Evolutionary conservation across 805 yeast genomes (phyloP).

Genomic region (Clavispora santaluciae): DNA sequence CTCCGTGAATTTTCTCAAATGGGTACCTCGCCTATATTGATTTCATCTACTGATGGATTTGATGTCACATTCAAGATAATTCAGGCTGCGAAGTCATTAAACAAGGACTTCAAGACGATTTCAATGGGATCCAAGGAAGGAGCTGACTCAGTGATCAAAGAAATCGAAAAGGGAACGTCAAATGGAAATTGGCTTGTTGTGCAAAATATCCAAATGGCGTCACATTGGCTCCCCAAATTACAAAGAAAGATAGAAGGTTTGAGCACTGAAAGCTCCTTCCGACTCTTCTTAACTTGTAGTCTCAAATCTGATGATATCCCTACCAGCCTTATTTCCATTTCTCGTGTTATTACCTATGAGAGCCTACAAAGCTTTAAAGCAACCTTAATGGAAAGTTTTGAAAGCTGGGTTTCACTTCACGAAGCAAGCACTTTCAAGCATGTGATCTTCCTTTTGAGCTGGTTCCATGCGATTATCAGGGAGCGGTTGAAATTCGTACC

Average conservation of each 20-base stretch:
- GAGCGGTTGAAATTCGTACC: slow-evolving; percentile 60
- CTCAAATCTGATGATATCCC: slow-evolving; percentile 44
- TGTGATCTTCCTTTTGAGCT: slow-evolving; percentile 51
- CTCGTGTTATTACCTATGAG: slow-evolving; percentile 59
- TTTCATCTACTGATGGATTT: slow-evolving; percentile 56
- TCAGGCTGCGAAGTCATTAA: slow-evolving; percentile 31
- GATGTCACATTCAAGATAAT: slow-evolving; percentile 62
- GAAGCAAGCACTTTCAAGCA: slow-evolving; percentile 36
- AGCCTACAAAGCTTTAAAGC: slow-evolving; percentile 55
- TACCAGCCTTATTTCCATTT: slow-evolving; percentile 47
- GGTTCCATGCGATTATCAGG: slow-evolving; percentile 65
- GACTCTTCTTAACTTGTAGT: slow-evolving; percentile 63
- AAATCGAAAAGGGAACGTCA: slow-evolving; percentile 42
- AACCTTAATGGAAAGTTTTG: slow-evolving; percentile 37
- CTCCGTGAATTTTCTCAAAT: slow-evolving; percentile 26
- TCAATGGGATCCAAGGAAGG: slow-evolving; percentile 79
- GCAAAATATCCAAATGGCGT: slow-evolving; percentile 77
- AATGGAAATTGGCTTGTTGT: slow-evolving; percentile 67
- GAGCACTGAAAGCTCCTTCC: slow-evolving; percentile 31
- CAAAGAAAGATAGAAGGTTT: slow-evolving; percentile 41
- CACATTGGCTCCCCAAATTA: slow-evolving; percentile 54
- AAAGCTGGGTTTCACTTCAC: slow-evolving; percentile 17
- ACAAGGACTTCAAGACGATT: slow-evolving; percentile 35
- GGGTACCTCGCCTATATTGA: slow-evolving; percentile 36
- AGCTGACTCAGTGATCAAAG: slow-evolving; percentile 47